Evolutionary conservation across 2,329 filamentous ascomycete species (phyloP).

Genomic region (Xylaria sp.): DNA sequence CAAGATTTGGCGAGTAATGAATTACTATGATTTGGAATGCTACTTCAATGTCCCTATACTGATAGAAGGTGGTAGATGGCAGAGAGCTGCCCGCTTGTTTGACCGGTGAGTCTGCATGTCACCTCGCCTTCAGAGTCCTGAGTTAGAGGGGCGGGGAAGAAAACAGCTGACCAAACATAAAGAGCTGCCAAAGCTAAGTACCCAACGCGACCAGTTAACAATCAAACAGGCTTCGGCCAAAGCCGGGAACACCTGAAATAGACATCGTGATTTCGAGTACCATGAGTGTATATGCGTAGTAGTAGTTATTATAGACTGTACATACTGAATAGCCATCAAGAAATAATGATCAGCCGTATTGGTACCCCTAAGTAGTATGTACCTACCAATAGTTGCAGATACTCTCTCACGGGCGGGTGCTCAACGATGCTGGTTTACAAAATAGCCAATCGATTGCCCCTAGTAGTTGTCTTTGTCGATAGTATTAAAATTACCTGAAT

Average conservation of each 20-base stretch:
- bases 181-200: conserved; percentile 6
- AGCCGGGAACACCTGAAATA: conserved; percentile 8
- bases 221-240: conserved; percentile 15
- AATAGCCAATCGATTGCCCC: too few relatives aligned
- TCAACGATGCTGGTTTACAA: too few relatives aligned
- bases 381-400: not conserved
- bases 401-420: too few relatives aligned
- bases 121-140: conserved; percentile 26
- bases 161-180: conserved; percentile 29
- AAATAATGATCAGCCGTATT: too few relatives aligned
- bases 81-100: conserved; percentile 31
- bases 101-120: conserved; percentile 33
- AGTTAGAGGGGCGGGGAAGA: conserved; percentile 23
- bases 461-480: too few relatives aligned
- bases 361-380: not conserved
- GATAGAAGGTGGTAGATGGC: not conserved
- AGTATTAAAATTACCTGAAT: too few relatives aligned
- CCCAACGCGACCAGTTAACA: conserved; percentile 11
- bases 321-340: too few relatives aligned
- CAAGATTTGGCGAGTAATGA: not conserved
- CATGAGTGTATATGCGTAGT: not conserved
- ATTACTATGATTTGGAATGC: conserved; percentile 1
- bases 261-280: not conserved
- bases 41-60: not conserved
- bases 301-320: not conserved